These are phyloP conservation scores for Cucurbita pepo DNA, from an alignment of 306 rosid genomes.

Conservation along the genomic window DNA sequence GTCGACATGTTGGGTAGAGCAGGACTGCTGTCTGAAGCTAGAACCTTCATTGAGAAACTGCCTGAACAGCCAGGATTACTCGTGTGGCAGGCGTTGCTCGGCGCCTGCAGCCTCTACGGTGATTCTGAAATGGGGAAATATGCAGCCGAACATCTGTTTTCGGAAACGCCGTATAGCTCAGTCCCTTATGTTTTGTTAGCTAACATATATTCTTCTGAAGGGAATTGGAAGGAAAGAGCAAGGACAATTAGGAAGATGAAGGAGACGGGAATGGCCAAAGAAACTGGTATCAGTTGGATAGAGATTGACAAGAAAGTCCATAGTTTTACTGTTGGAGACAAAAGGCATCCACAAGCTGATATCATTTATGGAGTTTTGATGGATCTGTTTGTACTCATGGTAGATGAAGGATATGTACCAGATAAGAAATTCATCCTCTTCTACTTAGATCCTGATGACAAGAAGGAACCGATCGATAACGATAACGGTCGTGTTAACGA, in stretches of 20 bases:
- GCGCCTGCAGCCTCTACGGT: constrained; percentile 67
- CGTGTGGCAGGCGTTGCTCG: constrained; percentile 89
- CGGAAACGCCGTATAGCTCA: constrained; percentile 41
- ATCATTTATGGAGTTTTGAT: constrained; percentile 35
- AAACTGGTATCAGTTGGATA: constrained; percentile 70
- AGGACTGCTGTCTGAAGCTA: constrained; percentile 59
- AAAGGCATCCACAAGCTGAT: constrained; percentile 53
- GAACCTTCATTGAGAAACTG: constrained; percentile 33
- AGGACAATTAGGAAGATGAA: constrained; percentile 58
- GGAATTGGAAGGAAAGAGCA: constrained; percentile 89
- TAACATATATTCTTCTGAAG: constrained; percentile 66
- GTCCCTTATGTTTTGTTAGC: constrained; percentile 67
- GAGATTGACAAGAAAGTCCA: constrained; percentile 57
- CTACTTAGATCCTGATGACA: constrained; percentile 31
- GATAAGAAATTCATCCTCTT: constrained; percentile 46
- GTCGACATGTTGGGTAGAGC: constrained; percentile 95
- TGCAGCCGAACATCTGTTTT: constrained; percentile 50
- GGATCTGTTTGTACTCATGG: constrained; percentile 35
- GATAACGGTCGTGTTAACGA: neutral
- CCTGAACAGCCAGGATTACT: constrained; percentile 36
- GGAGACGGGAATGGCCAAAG: constrained; percentile 55
- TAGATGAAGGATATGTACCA: constrained; percentile 72
- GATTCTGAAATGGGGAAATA: constrained; percentile 59
- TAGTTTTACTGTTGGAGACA: constrained; percentile 67
- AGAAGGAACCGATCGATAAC: neutral